These are phyloP conservation scores for Triangularia setosa DNA, from an alignment of 2,329 filamentous ascomycete genomes.

Conservation along the genomic window DNA sequence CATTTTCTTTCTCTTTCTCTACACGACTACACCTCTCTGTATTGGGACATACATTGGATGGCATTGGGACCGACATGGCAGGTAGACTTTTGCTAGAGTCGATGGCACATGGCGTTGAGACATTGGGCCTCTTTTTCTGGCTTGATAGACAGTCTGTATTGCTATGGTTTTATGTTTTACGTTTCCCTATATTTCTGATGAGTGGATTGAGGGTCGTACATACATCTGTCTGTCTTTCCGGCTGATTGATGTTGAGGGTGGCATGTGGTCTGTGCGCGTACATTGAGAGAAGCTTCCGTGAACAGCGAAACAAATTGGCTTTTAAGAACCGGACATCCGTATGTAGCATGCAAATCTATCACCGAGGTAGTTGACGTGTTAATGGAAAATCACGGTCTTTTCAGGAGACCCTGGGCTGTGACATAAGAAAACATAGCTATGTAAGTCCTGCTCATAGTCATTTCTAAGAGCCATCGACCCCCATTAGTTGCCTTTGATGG, in stretches of 20 bases:
- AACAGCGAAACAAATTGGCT: background rate
- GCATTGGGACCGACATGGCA: background rate
- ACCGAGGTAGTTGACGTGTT: too few species aligned
- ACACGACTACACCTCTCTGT: background rate
- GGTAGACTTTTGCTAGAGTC: background rate
- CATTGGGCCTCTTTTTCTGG: background rate
- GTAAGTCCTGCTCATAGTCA: too few species aligned
- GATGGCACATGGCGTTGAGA: slow-evolving; percentile 12
- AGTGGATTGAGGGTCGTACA: too few species aligned
- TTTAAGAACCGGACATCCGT: background rate
- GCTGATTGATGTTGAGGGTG: too few species aligned
- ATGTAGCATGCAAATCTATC: background rate
- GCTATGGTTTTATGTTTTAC: background rate
- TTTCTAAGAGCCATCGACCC: too few species aligned
- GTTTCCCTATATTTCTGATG: background rate
- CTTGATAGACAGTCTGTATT: background rate
- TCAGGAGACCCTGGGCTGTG: too few species aligned
- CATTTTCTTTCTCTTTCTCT: background rate
- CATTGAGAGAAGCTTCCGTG: background rate
- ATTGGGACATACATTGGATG: background rate
- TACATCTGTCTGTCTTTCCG: too few species aligned
- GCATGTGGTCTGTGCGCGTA: background rate
- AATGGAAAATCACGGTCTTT: too few species aligned
- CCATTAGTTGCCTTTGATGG: too few species aligned
- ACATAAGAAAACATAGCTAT: too few species aligned